Percentiles rank a stretch among this genome's conserved stretches.
Evolutionary conservation across 495 filamentous ascomycete genomes (phyloP).

Genomic region (Penicillium simplicissimum): DNA sequence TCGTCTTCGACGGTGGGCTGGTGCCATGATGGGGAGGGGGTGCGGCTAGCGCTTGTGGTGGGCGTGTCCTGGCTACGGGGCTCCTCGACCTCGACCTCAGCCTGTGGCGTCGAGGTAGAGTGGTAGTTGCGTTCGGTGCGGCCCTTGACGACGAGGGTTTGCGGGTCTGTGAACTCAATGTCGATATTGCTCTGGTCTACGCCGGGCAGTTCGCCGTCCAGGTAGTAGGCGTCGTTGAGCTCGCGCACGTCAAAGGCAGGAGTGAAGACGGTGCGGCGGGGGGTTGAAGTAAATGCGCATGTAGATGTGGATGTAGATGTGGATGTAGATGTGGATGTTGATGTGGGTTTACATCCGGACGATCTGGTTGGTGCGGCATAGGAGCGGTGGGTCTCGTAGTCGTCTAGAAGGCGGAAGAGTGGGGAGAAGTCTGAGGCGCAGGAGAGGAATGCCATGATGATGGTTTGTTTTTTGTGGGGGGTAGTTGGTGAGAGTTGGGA

Average conservation of each 20-base stretch:
- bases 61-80: background rate
- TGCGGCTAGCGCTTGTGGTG: background rate
- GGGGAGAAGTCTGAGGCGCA: constrained; percentile 58
- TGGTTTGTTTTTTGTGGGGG: background rate
- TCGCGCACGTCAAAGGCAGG: constrained; percentile 85
- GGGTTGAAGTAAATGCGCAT: background rate
- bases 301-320: constrained; percentile 17
- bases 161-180: constrained; percentile 81
- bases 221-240: constrained; percentile 64
- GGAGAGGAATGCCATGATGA: constrained; percentile 73
- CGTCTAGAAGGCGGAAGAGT: constrained; percentile 76
- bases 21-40: constrained; percentile 16
- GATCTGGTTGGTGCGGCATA: constrained; percentile 9
- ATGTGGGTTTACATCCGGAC: background rate
- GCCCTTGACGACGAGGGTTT: constrained; percentile 75
- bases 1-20: constrained; percentile 71
- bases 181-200: constrained; percentile 73
- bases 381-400: constrained; percentile 60
- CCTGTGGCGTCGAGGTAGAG: background rate
- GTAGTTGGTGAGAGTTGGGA: background rate
- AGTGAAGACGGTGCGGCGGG: constrained; percentile 50
- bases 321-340: constrained; percentile 15
- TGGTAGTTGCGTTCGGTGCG: constrained; percentile 59
- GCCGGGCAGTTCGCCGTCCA: constrained; percentile 88
- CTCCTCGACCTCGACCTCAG: background rate